Percentiles rank a stretch among this genome's conserved stretches.
phyloP scores from a whole-genome alignment of 2,329 filamentous ascomycete genomes.

The Cercospora janseana region DNA sequence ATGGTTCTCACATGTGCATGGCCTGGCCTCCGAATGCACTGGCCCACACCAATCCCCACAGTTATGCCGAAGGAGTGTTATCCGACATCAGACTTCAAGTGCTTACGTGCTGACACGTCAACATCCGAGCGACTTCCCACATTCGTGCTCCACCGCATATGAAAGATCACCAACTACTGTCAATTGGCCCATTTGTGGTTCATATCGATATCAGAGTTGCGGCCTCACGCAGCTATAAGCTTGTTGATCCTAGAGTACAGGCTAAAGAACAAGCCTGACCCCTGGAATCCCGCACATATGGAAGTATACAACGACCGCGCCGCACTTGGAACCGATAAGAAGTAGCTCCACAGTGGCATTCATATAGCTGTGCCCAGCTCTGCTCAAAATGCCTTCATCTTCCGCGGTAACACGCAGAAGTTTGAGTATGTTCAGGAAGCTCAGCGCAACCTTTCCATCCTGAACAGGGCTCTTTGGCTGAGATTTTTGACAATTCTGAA shows the following conservation, averaged over 20 bases:
- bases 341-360: conserved; percentile 1
- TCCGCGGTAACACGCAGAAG: too few species aligned
- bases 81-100: background rate
- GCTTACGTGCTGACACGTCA: background rate
- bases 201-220: conserved; percentile 12
- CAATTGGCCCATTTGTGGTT: conserved; percentile 1
- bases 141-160: background rate
- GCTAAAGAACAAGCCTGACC: conserved; percentile 11
- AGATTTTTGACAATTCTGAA: too few species aligned
- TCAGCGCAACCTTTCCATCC: too few species aligned
- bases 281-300: background rate
- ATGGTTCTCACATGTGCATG: background rate
- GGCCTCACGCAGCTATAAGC: background rate
- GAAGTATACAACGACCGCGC: conserved; percentile 2
- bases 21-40: background rate
- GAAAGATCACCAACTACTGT: background rate
- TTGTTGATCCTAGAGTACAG: conserved; percentile 3
- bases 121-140: background rate
- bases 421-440: too few species aligned
- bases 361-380: conserved; percentile 4
- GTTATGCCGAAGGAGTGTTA: conserved; percentile 5
- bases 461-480: too few species aligned
- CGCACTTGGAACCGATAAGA: conserved; percentile 9
- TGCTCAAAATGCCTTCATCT: conserved; percentile 1
- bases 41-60: conserved; percentile 8